Evolutionary conservation across 2,329 filamentous ascomycete genomes (phyloP), one percentile per base, ranked within the genome.

Genomic region (Blastomyces gilchristii): DNA sequence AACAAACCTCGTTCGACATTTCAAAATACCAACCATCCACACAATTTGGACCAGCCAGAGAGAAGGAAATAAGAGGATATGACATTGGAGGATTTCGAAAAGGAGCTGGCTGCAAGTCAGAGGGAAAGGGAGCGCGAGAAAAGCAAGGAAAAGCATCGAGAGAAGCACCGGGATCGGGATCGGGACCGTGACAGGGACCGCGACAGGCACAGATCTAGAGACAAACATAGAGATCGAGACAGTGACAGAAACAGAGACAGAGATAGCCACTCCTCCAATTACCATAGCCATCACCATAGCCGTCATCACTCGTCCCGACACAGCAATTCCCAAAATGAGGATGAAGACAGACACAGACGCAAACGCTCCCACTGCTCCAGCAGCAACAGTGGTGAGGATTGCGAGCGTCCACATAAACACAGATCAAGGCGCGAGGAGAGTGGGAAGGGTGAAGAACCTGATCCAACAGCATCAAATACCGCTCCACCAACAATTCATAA

Each of bases 31-130:
- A 47, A 39, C 41, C 41, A n/a, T 8, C 9, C 9, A 5, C 7
- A 22, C 57, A 4, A 31, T 22, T 7, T 16, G 28, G 6, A n/a
- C 22, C 22, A 11, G 31, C 25, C 11, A 56, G 31, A 39, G 53
- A 39, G 18, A 11, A 18, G 25, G 14, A 49, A 25, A 22, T 45
- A 31, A 34, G 28, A 8, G 7, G 16, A 75, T 60, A 37, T 86
- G 84, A 80, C 81, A 5, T 72, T 87, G 64, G 84, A 86, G 68
- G 89, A 92, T 63, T 95, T 95, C 64, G 91, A 95, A 74, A 89
- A 87, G 72, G 80, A 86, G 34, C 80, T 95, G 14, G 88, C 87
- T 1, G 82, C 86, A 54, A 86, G 84, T 67, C 69, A 73, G 65
- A 68, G 68, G 60, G 65, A 66, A 62, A 75, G 66, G 67, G 73